Evolutionary conservation across 2,329 filamentous ascomycete genomes (phyloP).

Genomic region (Colletotrichum melonis): DNA sequence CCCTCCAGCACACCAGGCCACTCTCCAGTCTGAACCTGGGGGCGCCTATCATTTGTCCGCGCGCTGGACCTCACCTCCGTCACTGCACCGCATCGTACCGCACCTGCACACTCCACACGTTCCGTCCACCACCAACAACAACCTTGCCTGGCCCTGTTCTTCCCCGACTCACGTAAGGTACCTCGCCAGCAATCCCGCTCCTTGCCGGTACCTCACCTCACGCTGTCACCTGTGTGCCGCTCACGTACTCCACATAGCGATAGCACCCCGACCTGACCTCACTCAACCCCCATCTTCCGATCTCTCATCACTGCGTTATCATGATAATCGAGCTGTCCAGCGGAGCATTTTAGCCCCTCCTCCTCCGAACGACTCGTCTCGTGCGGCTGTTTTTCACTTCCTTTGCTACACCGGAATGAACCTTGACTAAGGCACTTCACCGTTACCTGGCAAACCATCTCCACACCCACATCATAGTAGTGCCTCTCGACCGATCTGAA

Average conservation of each 20-base stretch:
- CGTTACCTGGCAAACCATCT: background rate
- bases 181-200: slow-evolving; percentile 15
- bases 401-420: slow-evolving; percentile 22
- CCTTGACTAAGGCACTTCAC: background rate
- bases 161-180: background rate
- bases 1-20: too few species aligned
- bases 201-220: slow-evolving; percentile 15
- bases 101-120: slow-evolving; percentile 17
- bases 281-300: slow-evolving; percentile 28
- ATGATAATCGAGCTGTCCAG: slow-evolving; percentile 30
- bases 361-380: slow-evolving; percentile 5
- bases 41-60: slow-evolving; percentile 15
- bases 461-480: slow-evolving; percentile 24
- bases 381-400: background rate
- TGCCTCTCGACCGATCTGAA: slow-evolving; percentile 19
- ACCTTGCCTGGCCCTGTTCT: slow-evolving; percentile 2
- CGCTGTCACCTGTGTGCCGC: slow-evolving; percentile 3
- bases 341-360: slow-evolving; percentile 14
- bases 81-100: slow-evolving; percentile 10
- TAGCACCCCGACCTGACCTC: slow-evolving; percentile 29
- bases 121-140: background rate
- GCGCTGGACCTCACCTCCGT: slow-evolving; percentile 25
- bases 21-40: too few species aligned
- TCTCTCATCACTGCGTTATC: slow-evolving; percentile 29
- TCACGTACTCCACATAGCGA: slow-evolving; percentile 27